Evolutionary conservation across 441 rosid genomes (phyloP).

Genomic region (Gossypium schwendimanii): DNA sequence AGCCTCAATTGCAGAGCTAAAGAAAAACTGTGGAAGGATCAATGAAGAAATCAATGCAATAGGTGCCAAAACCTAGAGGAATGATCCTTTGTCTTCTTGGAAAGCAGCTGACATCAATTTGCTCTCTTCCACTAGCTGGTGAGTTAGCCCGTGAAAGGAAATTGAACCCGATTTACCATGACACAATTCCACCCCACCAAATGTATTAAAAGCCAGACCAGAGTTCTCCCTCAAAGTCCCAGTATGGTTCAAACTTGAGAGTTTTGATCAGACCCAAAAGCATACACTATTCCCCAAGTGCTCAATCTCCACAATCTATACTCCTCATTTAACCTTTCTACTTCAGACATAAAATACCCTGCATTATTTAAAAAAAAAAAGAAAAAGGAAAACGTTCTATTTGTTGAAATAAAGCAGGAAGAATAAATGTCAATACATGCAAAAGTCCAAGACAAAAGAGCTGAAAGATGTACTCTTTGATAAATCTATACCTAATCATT

Average conservation of each 20-base stretch:
- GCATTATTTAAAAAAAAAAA: background rate
- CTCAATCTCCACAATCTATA: slow-evolving; percentile 14
- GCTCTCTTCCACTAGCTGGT: slow-evolving; percentile 67
- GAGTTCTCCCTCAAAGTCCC: slow-evolving; percentile 10
- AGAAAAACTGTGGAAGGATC: slow-evolving; percentile 67
- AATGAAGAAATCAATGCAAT: slow-evolving; percentile 49
- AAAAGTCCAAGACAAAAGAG: background rate
- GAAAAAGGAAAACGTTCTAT: background rate
- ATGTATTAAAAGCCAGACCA: slow-evolving; percentile 13
- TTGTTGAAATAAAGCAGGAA: background rate
- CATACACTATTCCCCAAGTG: slow-evolving; percentile 23
- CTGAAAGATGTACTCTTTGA: slow-evolving; percentile 22
- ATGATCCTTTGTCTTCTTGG: slow-evolving; percentile 53
- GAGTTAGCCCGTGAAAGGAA: slow-evolving; percentile 63
- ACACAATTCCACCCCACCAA: slow-evolving; percentile 45
- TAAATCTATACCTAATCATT: too few species aligned
- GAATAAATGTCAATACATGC: background rate
- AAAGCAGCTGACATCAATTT: slow-evolving; percentile 68
- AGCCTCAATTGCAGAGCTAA: slow-evolving; percentile 44
- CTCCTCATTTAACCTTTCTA: slow-evolving; percentile 1
- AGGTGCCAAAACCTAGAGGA: slow-evolving; percentile 74
- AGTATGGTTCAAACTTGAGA: slow-evolving; percentile 13
- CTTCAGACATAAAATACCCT: slow-evolving; percentile 24
- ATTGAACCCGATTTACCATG: slow-evolving; percentile 74
- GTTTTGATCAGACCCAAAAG: slow-evolving; percentile 24